These are phyloP conservation scores for Pyrenophora graminea DNA, from an alignment of 2,329 filamentous ascomycete genomes.

Conservation along the genomic window DNA sequence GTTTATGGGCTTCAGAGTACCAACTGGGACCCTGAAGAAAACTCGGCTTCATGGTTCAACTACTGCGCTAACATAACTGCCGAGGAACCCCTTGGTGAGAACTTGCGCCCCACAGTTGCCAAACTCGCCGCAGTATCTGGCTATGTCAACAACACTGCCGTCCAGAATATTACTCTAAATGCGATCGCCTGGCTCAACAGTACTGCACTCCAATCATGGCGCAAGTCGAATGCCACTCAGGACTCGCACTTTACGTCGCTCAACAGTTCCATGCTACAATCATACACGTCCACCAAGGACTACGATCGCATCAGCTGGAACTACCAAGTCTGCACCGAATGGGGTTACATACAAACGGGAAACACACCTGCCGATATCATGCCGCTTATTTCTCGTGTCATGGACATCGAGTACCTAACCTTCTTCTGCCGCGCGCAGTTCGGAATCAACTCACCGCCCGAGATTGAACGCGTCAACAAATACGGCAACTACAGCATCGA, in stretches of 20 bases:
- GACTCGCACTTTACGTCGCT: slow-evolving; percentile 58
- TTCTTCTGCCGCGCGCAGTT: slow-evolving; percentile 69
- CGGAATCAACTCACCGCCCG: slow-evolving; percentile 67
- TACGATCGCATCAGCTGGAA: slow-evolving; percentile 52
- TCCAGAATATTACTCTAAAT: slow-evolving; percentile 61
- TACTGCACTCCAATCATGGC: slow-evolving; percentile 49
- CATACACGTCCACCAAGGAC: slow-evolving; percentile 21
- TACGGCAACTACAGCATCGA: slow-evolving; percentile 74
- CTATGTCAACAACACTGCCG: slow-evolving; percentile 48
- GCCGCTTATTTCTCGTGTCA: slow-evolving; percentile 72
- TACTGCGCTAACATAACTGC: slow-evolving; percentile 62
- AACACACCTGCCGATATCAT: slow-evolving; percentile 66
- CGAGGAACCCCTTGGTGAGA: slow-evolving; percentile 37
- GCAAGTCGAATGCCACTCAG: slow-evolving; percentile 42
- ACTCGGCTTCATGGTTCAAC: slow-evolving; percentile 52
- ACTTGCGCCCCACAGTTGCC: slow-evolving; percentile 47
- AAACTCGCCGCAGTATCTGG: slow-evolving; percentile 55
- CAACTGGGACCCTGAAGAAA: slow-evolving; percentile 62
- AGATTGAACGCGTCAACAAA: slow-evolving; percentile 72
- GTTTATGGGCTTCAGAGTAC: slow-evolving; percentile 58
- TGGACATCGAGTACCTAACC: slow-evolving; percentile 66
- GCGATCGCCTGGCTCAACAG: slow-evolving; percentile 60
- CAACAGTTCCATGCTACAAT: slow-evolving; percentile 46
- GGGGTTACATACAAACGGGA: slow-evolving; percentile 79
- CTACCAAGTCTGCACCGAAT: slow-evolving; percentile 61